phyloP scores from a whole-genome alignment of 2,329 filamentous ascomycete species.

The Xylaria sp. region DNA sequence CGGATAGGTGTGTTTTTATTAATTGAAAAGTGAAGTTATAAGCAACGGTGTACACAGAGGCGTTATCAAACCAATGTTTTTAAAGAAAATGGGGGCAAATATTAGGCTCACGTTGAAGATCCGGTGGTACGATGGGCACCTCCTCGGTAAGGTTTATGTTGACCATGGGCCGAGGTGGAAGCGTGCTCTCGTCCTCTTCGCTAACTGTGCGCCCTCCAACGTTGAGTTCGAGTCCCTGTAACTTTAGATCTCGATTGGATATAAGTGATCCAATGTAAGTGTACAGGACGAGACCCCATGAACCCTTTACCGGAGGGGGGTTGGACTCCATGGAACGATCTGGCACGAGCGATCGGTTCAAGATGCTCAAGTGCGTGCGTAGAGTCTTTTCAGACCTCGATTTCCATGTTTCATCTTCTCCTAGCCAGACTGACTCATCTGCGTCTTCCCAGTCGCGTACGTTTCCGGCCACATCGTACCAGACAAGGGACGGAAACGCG shows the following conservation, averaged over 20 bases:
- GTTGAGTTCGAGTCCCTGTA: slow-evolving; percentile 19
- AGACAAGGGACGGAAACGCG: slow-evolving; percentile 50
- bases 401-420: background rate
- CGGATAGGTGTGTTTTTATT: too few species aligned
- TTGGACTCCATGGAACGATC: background rate
- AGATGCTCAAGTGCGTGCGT: background rate
- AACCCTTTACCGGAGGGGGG: background rate
- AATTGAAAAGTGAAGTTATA: too few species aligned
- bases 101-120: too few species aligned
- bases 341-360: background rate
- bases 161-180: slow-evolving; percentile 31
- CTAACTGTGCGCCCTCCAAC: background rate
- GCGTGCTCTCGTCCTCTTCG: too few species aligned
- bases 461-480: slow-evolving; percentile 51
- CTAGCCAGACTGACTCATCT: background rate
- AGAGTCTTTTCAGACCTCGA: background rate
- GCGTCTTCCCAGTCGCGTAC: slow-evolving; percentile 44
- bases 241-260: slow-evolving; percentile 26
- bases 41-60: too few species aligned
- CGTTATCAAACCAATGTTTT: too few species aligned
- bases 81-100: too few species aligned
- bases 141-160: slow-evolving; percentile 17
- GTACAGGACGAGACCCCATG: slow-evolving; percentile 33
- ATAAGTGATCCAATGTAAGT: slow-evolving; percentile 27
- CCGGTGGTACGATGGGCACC: too few species aligned